Conservation (phyloP, 441 rosid species). For the Omphalea diandra region DNA sequence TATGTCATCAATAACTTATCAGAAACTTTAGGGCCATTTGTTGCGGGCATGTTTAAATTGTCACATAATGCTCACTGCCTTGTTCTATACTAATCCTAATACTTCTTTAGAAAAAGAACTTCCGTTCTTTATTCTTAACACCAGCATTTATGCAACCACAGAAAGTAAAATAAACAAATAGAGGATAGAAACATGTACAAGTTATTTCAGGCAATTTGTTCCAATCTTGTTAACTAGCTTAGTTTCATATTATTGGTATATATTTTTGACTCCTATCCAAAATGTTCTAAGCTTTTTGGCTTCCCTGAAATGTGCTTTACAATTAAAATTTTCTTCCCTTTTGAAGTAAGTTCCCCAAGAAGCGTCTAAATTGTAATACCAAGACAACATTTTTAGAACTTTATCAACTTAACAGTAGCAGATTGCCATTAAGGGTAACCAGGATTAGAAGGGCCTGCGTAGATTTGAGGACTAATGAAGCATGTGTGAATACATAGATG, state of each 20-base stretch:
- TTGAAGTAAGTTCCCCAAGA: background rate
- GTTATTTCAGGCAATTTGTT: background rate
- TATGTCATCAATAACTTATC: background rate
- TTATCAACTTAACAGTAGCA: no score
- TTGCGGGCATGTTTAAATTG: background rate
- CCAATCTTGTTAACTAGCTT: background rate
- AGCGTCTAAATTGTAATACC: background rate
- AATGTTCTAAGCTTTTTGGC: background rate
- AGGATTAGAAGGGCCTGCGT: background rate
- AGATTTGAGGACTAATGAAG: no score
- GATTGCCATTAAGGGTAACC: background rate
- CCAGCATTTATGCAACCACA: background rate
- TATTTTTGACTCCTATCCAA: no score
- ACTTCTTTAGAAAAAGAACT: background rate
- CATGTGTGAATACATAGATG: background rate
- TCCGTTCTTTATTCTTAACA: background rate
- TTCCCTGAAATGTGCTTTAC: background rate
- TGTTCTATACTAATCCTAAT: background rate
- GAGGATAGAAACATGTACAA: background rate
- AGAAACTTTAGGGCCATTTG: background rate
- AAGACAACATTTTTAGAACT: background rate
- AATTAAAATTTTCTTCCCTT: background rate
- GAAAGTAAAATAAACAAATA: no score
- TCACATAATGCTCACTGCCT: conserved; percentile 4
- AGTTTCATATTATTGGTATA: background rate